Base-by-base conservation (phyloP, 108 stramenopile species). In the Parietichytrium sp. region DNA sequence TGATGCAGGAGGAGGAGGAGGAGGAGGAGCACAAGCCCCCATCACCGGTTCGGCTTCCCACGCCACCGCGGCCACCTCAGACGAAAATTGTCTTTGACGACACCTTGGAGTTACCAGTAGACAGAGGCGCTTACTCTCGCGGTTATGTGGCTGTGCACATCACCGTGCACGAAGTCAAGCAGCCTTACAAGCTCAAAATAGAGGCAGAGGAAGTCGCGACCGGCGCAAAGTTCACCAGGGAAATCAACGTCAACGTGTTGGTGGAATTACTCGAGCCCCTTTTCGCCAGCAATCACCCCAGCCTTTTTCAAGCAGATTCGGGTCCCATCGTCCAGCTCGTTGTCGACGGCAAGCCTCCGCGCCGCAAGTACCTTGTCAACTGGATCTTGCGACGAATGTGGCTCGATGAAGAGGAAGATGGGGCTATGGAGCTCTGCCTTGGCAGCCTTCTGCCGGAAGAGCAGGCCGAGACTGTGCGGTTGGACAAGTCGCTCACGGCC, bases 401-500 rank as follows among this genome's bases (percentile, higher is more conserved):
- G 61, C 33, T 72, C 20, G 61, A 72, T 38, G 38, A 72, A 25
- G 20, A 13, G 6, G 16, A 13, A 42, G 42, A 72, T 45, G 61
- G 61, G n/a, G 29, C 20, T 6, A 33, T 72, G 23, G 61, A 72
- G 61, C 61, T 72, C 45, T 72, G 61, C 61, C 61, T 72, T n/a
- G 61, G 61, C 0, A 72, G 61, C 3, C 20, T 72, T 6, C n/a
- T n/a, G n/a, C n/a, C n/a, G n/a, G n/a, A n/a, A n/a, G n/a, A n/a
- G n/a, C n/a, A n/a, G n/a, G 33, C 61, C 20, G 20, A 38, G 23
- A 3, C 61, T 33, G 61, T 45, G 15, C 29, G 12, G 38, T 25
- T 72, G 6, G 42, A 72, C 42, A 72, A 72, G 61, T 45, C 61
- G 1, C 36, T 72, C 38, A 25, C 61, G 33, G 20, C 29, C 6